Base-by-base conservation (phyloP, 805 yeast genomes). In the Metschnikowia kunwiensis region DNA sequence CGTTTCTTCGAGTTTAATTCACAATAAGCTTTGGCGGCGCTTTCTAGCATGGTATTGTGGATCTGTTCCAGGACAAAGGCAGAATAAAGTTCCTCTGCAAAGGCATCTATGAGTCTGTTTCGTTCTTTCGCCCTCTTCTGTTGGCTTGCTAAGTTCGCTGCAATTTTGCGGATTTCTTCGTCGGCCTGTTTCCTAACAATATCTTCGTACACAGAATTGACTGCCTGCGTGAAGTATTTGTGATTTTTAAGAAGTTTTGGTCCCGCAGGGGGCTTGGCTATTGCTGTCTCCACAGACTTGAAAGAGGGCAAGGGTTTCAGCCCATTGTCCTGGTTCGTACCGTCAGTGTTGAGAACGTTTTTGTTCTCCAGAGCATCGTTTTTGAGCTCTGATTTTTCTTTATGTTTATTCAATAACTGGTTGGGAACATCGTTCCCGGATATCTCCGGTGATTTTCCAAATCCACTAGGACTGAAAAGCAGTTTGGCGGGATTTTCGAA, bases 61-160 rank as follows among this genome's bases (percentile, higher is more conserved):
- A 75, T 52, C 24, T 73, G 64, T 45, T 83, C 89, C 28, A 74
- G 68, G 27, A 85, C 50, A 47, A 84, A 80, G 0, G 89, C 85
- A 12, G 57, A 51, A 43, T 64, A 82, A 1, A 85, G 53, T 26
- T 78, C 84, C 1, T 56, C 49, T 1, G 80, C 52, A n/a, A 81
- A 58, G 0, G 57, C 40, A 0, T 65, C 53, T 2, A 78, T 54
- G 1, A 67, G 34, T 7, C 40, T 20, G 12, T 23, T 38, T 16
- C 57, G 43, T 40, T 54, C 62, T 29, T 42, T 45, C 33, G 38
- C 33, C 9, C 49, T 34, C 21, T 60, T 53, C 18, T 53, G 53
- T 5, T 34, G 34, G 3, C 49, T 43, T 5, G 63, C 43, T 4
- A 63, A 31, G 16, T 54, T 58, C 3, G 58, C 57, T 3, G 67